Evolutionary conservation across 2,329 filamentous ascomycete species (phyloP), one percentile per base, ranked within the genome.

Genomic region (Tothia fuscella): DNA sequence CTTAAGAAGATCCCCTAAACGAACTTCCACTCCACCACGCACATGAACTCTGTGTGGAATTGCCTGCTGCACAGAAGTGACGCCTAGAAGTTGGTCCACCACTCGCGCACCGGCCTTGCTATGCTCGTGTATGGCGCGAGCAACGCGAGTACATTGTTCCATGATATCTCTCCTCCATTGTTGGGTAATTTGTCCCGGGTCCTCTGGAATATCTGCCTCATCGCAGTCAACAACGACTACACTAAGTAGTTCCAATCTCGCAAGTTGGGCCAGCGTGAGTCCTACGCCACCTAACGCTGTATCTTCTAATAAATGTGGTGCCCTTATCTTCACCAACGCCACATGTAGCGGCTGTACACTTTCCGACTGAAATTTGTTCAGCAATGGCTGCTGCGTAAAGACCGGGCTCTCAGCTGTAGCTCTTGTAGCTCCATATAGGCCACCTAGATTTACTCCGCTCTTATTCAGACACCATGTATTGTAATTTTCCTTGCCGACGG

Each of bases 321-420:
- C 72, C 41, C 82, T 76, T 42, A 98, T 69, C 61, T 93, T 94
- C 49, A 95, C 78, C 43, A 98, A 65, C 13, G 91, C 88, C 44
- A 94, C 70, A 58, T 94, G 84, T 14, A 83, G 59, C 25, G 64
- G 67, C 48, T 74, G 68, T 6, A 51, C 46, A 22, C 48, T 41
- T 10, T 49, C 48, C 9, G 33, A 21, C 49, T 46, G 10, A 41
- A 26, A 7, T 9, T 49, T 30, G 57, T 53, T 64, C 59, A 25
- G 63, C 24, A 63, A 57, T 38, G 58, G 63, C 19, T 70, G 64
- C 49, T 72, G 72, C 9, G 67, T 68, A 57, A 82, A 81, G 21
- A 76, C 67, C 0, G 76, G 75, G 45, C 65, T 74, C 30, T 74
- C 62, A 42, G 72, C 70, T 16, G 79, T 70, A 1, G 76, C 71